Evolutionary conservation across 2,329 filamentous ascomycete genomes (phyloP).

Genomic region (Sphaerostilbella broomeana): DNA sequence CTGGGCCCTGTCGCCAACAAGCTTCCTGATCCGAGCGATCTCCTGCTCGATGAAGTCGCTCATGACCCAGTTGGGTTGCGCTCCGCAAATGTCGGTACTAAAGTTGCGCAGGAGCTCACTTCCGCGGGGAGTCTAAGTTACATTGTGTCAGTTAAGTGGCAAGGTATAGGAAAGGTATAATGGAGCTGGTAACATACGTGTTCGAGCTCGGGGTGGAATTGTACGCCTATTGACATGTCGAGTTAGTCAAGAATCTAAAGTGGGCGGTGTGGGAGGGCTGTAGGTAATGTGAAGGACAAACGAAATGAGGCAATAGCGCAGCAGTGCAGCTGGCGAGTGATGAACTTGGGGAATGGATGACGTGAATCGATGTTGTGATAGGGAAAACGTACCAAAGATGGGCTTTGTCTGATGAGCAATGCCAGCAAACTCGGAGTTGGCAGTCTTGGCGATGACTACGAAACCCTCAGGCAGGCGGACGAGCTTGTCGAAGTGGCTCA

Average conservation of each 20-base stretch:
- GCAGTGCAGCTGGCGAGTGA: no score
- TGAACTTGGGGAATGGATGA: conserved; percentile 9
- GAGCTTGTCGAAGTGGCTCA: conserved; percentile 89
- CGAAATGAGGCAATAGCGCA: no score
- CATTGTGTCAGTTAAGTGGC: no score
- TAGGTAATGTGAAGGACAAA: no score
- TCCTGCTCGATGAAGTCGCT: conserved; percentile 73
- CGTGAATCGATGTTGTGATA: conserved; percentile 13
- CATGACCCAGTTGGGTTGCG: conserved; percentile 78
- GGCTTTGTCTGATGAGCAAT: conserved; percentile 66
- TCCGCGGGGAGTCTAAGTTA: conserved; percentile 47
- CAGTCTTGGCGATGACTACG: conserved; percentile 64
- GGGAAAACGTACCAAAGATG: conserved; percentile 46
- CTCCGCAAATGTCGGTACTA: conserved; percentile 72
- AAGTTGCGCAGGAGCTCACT: conserved; percentile 71
- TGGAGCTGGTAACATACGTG: conserved; percentile 18
- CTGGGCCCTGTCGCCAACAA: conserved; percentile 76
- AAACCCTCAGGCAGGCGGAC: conserved; percentile 66
- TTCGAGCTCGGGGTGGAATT: conserved; percentile 80
- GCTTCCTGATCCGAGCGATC: conserved; percentile 68
- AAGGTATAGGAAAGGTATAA: no score
- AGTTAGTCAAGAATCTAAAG: conserved; percentile 5
- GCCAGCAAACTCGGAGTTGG: conserved; percentile 71
- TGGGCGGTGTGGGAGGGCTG: conserved; percentile 1
- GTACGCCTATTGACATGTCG: conserved; percentile 46